Evolutionary conservation across 1,139 yeast species (phyloP), one percentile per base, ranked within the genome.

Genomic region (Zygoascus sp.): DNA sequence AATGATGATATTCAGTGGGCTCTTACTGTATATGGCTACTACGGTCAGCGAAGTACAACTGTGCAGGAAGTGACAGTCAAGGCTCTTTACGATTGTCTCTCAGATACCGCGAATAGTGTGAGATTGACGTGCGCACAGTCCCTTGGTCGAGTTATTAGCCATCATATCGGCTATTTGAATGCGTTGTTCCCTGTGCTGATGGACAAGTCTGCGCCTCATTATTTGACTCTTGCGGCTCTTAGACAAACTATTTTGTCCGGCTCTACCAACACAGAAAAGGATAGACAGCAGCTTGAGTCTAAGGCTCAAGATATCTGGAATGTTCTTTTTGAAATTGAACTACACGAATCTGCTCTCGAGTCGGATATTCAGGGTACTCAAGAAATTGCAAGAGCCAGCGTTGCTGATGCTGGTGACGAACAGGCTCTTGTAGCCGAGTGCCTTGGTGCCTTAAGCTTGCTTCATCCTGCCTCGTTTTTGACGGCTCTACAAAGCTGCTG

Each of bases 91-190:
- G 39, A 23, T 5, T 28, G 19, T 22, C 27, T 42, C 17, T 21
- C 25, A 3, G 36, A 42, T 25, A 22, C 30, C 9, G 27, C 23
- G 5, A 23, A 25, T 20, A 22, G 25, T 5, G 13, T 42, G 15
- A 35, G 45, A 16, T 10, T 25, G 7, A 19, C 40, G 5, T 23
- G 35, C 5, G 76, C 84, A 0, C 71, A 73, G 41, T 70, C 84
- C 0, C 63, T 80, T 34, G 84, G 87, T 0, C 70, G 74, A 11
- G 60, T 77, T 23, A 70, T 75, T 6, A 66, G 74, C 9, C 64
- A 66, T 27, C 68, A 75, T 50, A 55, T 72, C 6, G 57, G 60
- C 1, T 69, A 73, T 50, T 58, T 77, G 19, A 63, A 66, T 1
- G 54, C 53, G 3, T 58, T 76, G 38, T 51, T 76, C 21, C 46